These are phyloP conservation scores for Lotus japonicus DNA, from an alignment of 306 rosid genomes.

Conservation along the genomic window DNA sequence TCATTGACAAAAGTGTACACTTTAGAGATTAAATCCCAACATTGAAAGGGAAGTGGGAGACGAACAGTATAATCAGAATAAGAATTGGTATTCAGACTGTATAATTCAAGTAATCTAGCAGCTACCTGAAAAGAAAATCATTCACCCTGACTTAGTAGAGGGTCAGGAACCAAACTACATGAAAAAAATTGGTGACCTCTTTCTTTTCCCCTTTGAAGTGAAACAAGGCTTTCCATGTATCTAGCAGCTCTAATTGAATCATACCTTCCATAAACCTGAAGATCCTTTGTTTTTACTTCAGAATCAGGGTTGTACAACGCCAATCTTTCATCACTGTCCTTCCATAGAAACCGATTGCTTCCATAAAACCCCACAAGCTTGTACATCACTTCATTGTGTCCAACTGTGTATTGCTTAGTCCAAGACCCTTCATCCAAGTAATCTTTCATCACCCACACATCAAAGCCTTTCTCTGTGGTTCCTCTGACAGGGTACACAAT, in stretches of 20 bases:
- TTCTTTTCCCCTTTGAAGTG: background rate
- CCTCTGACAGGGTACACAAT: slow-evolving; percentile 9
- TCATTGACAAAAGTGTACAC: slow-evolving; percentile 16
- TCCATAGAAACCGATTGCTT: slow-evolving; percentile 16
- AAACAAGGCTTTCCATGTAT: slow-evolving; percentile 22
- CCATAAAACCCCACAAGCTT: slow-evolving; percentile 16
- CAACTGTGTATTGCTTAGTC: slow-evolving; percentile 19
- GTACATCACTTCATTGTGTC: background rate
- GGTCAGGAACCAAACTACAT: slow-evolving; percentile 11
- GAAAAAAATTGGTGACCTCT: background rate
- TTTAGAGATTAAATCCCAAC: no score
- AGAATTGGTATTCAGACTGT: no score
- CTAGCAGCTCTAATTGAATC: slow-evolving; percentile 16
- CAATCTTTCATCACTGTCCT: slow-evolving; percentile 1
- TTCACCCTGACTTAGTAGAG: background rate
- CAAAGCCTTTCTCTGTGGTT: background rate
- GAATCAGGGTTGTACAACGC: background rate
- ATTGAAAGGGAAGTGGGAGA: no score
- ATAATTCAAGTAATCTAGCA: no score
- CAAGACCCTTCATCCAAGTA: slow-evolving; percentile 22
- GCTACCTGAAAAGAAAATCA: no score
- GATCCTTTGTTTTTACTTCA: background rate
- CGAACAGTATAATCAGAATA: no score
- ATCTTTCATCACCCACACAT: slow-evolving; percentile 27
- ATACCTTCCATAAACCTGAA: slow-evolving; percentile 22